Conservation (phyloP, 2,329 filamentous ascomycete species). For the Pyricularia sp. region DNA sequence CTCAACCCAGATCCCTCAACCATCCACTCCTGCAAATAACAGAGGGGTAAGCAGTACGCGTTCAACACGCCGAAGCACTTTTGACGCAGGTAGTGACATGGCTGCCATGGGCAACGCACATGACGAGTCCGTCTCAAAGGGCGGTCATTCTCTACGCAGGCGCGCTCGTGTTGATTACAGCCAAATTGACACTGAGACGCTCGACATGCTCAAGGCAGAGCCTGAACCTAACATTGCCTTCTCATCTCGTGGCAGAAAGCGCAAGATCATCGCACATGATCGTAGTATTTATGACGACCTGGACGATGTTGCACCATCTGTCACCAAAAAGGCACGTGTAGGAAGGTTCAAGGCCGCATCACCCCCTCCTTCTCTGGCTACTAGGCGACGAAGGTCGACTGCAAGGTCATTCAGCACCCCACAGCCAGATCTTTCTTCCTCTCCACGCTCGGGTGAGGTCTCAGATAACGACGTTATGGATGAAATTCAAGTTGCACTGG, state of each 20-base stretch:
- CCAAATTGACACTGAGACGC: conserved; percentile 29
- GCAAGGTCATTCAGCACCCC: not conserved
- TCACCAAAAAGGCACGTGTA: conserved; percentile 26
- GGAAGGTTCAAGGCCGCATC: conserved; percentile 12
- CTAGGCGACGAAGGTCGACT: not conserved
- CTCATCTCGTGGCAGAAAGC: conserved; percentile 25
- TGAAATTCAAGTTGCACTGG: conserved; percentile 45
- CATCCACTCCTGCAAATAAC: conserved; percentile 13
- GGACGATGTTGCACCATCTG: conserved; percentile 31
- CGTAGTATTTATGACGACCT: conserved; percentile 22
- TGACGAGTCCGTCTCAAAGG: conserved; percentile 37
- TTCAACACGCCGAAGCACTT: conserved; percentile 22
- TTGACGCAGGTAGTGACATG: not conserved
- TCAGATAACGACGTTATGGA: conserved; percentile 41
- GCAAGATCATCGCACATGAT: conserved; percentile 10
- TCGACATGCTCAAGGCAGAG: conserved; percentile 11
- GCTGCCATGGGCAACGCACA: conserved; percentile 26
- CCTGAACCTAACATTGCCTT: conserved; percentile 15
- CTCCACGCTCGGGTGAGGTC: conserved; percentile 10
- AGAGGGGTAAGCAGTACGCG: conserved; percentile 4
- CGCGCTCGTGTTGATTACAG: conserved; percentile 49
- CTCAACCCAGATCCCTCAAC: conserved; percentile 14
- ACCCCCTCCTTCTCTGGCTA: conserved; percentile 7
- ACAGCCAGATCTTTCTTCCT: not conserved
- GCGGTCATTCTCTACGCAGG: conserved; percentile 49